A percentile compares a stretch with the other conserved stretches of the same genome.
Conservation (phyloP, 257 asterid genomes). For the Nicotiana paniculata region DNA sequence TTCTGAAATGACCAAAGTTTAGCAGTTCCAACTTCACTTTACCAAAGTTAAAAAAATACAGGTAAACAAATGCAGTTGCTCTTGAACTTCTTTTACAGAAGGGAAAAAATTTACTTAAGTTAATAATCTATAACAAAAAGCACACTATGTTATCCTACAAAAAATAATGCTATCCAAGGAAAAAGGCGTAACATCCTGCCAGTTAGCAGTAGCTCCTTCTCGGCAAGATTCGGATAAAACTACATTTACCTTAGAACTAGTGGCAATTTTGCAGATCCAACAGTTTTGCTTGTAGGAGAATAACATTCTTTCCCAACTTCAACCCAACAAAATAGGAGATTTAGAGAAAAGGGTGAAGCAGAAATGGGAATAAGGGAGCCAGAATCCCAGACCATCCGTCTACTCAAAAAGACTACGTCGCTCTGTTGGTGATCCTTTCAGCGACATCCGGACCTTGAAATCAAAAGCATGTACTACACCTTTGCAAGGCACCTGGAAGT, state of each 20-base stretch:
- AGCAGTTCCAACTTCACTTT: not conserved
- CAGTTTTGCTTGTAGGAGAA: constrained; percentile 33
- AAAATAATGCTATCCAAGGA: constrained; percentile 9
- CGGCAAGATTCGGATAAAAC: constrained; percentile 9
- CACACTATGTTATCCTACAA: constrained; percentile 28
- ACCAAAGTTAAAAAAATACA: not conserved
- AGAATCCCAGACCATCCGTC: not conserved
- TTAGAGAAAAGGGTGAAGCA: constrained; percentile 8
- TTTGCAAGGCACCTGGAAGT: constrained; percentile 29
- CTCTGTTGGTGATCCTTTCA: constrained; percentile 15
- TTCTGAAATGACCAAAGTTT: not conserved
- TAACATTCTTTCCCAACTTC: constrained; percentile 30
- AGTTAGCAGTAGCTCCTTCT: constrained; percentile 30
- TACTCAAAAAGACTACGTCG: not conserved
- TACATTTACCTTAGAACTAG: constrained; percentile 12
- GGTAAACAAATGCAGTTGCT: not conserved
- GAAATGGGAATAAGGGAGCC: constrained; percentile 12
- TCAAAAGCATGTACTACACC: constrained; percentile 15
- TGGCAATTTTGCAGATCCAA: constrained; percentile 18
- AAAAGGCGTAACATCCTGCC: constrained; percentile 34
- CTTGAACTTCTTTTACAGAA: constrained; percentile 20
- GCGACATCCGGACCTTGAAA: constrained; percentile 14
- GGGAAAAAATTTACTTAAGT: not conserved
- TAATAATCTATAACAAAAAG: constrained; percentile 10
- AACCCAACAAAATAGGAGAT: constrained; percentile 17